phyloP scores from a whole-genome alignment of 768 basidiomycete genomes.

The Lactarius sp. region DNA sequence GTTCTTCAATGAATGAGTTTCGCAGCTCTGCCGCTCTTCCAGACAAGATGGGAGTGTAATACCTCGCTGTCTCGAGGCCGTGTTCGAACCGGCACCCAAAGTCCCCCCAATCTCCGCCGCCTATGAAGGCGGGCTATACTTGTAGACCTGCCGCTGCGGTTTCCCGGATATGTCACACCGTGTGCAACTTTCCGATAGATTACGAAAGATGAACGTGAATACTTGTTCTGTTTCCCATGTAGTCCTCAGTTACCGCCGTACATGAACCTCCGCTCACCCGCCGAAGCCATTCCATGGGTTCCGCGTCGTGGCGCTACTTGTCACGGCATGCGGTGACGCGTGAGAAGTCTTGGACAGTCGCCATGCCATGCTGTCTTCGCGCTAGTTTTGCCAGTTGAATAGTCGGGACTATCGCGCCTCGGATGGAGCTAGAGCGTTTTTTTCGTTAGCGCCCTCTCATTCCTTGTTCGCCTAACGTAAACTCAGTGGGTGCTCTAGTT shows the following conservation, averaged over 20 bases:
- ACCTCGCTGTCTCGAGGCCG: neutral
- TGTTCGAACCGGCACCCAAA: neutral
- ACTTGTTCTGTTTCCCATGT: slow-evolving; percentile 11
- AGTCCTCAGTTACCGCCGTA: slow-evolving; percentile 12
- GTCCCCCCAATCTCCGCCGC: slow-evolving; percentile 14
- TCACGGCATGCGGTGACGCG: slow-evolving; percentile 21
- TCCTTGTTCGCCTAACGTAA: slow-evolving; percentile 25
- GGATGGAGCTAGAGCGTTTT: slow-evolving; percentile 24
- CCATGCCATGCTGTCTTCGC: slow-evolving; percentile 21
- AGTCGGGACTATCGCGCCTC: slow-evolving; percentile 20
- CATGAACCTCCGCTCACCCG: slow-evolving; percentile 8
- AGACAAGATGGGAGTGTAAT: neutral
- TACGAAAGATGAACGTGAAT: slow-evolving; percentile 18
- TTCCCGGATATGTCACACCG: slow-evolving; percentile 17
- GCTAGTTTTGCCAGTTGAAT: slow-evolving; percentile 24
- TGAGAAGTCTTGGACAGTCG: slow-evolving; percentile 19
- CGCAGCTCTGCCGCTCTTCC: neutral
- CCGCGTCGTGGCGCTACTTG: slow-evolving; percentile 23
- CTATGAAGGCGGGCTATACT: neutral
- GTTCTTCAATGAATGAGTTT: slow-evolving; percentile 7
- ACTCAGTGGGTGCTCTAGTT: slow-evolving; percentile 5
- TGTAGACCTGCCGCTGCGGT: slow-evolving; percentile 2
- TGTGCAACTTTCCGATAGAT: slow-evolving; percentile 7
- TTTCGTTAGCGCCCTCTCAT: slow-evolving; percentile 16
- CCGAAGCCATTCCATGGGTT: slow-evolving; percentile 24